Evolutionary conservation across 2,329 filamentous ascomycete genomes (phyloP), one percentile per base, ranked within the genome.

Genomic region (Huntiella bhutanensis): DNA sequence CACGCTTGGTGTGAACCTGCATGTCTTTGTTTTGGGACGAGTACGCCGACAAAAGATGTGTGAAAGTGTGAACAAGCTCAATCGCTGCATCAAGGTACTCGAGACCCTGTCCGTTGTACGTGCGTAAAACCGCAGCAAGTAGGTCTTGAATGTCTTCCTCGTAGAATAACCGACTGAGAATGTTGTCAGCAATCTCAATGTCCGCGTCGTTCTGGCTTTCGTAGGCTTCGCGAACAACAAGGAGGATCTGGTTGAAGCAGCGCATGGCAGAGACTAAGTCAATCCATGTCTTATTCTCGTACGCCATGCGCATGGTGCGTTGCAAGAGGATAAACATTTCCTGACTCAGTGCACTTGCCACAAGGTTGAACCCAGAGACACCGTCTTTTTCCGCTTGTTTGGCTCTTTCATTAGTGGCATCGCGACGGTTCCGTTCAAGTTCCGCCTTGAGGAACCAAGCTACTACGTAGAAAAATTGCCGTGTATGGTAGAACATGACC

Each of bases 151-250:
- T 95, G 0, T 83, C 75, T 57, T 96, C 86, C 61, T 98, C 91
- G 62, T 98, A 98, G 60, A 98, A 98, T n/a, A 98, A 84, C 51
- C 88, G 83, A 55, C 82, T 92, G 45, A 94, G 75, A 10, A 93
- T 95, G 54, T 98, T 98, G 58, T 98, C 88, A 0, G 91, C 88
- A 58, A 98, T 96, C 55, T 96, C 91, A 57, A 93, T 82, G 53
- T 98, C 84, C n/a, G 95, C 87, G 52, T 95, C 87, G 28, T 83
- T 72, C 1, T 74, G 71, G 1, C 84, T 91, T 41, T 82, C 76
- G 1, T 78, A 69, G 87, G 98, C 96, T 51, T 92, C 84, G 55
- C 94, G 86, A 2, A 96, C 81, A 0, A 87, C 94, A 19, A 94
- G 70, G 15, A 94, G 68, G 53, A 96, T 91, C 57, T 96, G 87